These are phyloP conservation scores for Boletus vermiculosoides DNA, from an alignment of 768 basidiomycete species.

Conservation along the genomic window DNA sequence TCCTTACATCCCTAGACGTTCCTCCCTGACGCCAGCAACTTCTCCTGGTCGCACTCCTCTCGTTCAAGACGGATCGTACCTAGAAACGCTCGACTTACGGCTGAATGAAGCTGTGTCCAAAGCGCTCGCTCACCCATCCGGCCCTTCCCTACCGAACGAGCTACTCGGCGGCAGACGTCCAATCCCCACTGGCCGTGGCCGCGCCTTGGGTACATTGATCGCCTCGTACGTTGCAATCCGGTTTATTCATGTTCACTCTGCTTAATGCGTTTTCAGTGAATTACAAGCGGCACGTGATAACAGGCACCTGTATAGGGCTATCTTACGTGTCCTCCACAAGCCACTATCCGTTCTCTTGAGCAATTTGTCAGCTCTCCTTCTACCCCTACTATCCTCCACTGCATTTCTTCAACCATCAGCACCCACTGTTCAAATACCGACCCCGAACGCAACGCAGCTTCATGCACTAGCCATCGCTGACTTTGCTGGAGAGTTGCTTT, in stretches of 20 bases:
- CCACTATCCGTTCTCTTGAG: conserved; percentile 73
- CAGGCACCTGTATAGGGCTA: conserved; percentile 63
- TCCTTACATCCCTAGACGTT: conserved; percentile 58
- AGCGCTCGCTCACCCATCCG: conserved; percentile 64
- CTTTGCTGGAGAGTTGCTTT: conserved; percentile 73
- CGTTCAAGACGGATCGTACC: conserved; percentile 76
- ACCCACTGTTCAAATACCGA: conserved; percentile 49
- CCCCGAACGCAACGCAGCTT: conserved; percentile 62
- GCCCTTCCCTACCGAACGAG: conserved; percentile 51
- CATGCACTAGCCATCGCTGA: conserved; percentile 68
- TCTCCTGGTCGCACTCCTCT: conserved; percentile 42
- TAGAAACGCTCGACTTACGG: conserved; percentile 72
- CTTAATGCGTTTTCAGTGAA: conserved; percentile 48
- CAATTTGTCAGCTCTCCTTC: conserved; percentile 65
- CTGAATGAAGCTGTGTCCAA: conserved; percentile 80
- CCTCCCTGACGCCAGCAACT: conserved; percentile 39
- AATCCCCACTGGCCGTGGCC: conserved; percentile 72
- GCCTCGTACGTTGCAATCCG: conserved; percentile 52
- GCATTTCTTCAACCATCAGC: conserved; percentile 53
- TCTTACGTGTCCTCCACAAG: conserved; percentile 70
- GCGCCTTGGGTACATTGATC: conserved; percentile 63
- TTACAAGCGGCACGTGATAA: conserved; percentile 63
- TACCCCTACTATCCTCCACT: conserved; percentile 64
- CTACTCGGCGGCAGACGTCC: conserved; percentile 64
- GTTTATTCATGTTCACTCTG: conserved; percentile 12